phyloP scores from a whole-genome alignment of 2,329 filamentous ascomycete genomes.

The Fusarium pilosicola region DNA sequence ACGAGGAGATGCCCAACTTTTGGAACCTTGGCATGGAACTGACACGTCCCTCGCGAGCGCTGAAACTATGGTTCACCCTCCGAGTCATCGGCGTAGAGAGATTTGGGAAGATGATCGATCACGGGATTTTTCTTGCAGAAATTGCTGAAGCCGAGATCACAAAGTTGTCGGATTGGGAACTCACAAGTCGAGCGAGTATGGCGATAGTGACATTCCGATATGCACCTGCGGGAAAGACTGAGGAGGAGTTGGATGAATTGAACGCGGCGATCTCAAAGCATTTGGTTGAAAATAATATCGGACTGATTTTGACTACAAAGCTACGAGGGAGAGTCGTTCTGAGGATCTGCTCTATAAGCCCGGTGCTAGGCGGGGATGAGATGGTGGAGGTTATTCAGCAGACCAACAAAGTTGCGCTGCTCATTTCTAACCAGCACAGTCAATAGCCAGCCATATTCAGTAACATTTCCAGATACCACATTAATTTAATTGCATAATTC shows the following conservation, averaged over 20 bases:
- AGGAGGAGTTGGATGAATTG: not conserved
- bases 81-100: conserved; percentile 7
- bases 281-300: not conserved
- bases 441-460: not conserved
- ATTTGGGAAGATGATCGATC: not conserved
- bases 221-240: not conserved
- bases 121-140: conserved; percentile 3
- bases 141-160: not conserved
- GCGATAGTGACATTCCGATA: conserved; percentile 20
- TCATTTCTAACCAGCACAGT: not conserved
- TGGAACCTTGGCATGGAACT: conserved; percentile 19
- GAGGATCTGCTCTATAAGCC: conserved; percentile 12
- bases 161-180: not conserved
- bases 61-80: conserved; percentile 15
- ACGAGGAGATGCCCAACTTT: conserved; percentile 18
- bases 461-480: not conserved
- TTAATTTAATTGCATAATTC: accelerated
- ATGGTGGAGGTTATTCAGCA: not conserved
- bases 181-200: conserved; percentile 15
- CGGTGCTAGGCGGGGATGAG: not conserved
- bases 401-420: not conserved
- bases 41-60: conserved; percentile 1
- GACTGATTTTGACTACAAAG: conserved; percentile 8
- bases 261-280: conserved; percentile 1
- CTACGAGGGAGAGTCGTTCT: not conserved